Evolutionary conservation across 73 alveolate genomes (phyloP).

Genomic region (Vitrella brassicaformis): DNA sequence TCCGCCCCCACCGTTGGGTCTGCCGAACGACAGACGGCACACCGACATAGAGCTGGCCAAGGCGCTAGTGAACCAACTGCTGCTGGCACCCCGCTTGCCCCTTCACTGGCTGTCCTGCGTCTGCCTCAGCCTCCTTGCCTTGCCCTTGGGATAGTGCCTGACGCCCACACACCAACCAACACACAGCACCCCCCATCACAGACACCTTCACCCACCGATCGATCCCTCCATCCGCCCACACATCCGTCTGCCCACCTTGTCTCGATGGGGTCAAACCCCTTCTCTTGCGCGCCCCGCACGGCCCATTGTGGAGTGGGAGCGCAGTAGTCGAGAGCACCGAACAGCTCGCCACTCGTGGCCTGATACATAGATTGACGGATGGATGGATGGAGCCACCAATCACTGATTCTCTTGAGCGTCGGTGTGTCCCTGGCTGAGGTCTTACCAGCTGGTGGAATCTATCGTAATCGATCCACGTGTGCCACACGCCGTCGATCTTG

Average conservation of each 20-base stretch:
- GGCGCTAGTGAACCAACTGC: no score
- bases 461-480: conserved; percentile 32
- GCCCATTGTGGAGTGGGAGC: conserved; percentile 38
- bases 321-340: conserved; percentile 23
- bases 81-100: no score
- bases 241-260: neutral
- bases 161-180: no score
- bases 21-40: no score
- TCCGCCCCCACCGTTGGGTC: no score
- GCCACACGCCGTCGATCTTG: conserved; percentile 30
- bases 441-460: conserved; percentile 31
- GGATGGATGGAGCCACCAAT: neutral
- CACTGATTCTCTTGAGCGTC: neutral
- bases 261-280: conserved; percentile 33
- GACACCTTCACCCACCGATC: no score
- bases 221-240: no score
- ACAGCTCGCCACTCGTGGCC: conserved; percentile 6
- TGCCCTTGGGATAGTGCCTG: no score
- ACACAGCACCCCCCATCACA: no score
- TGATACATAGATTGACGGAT: neutral
- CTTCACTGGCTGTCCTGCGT: no score
- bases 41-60: no score
- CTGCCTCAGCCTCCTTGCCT: no score
- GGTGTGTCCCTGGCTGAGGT: neutral
- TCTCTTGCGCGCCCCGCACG: conserved; percentile 25